A percentile compares a stretch with the other conserved stretches of the same genome.
Evolutionary conservation across 148 eudicot genomes (phyloP).

Genomic region (Rheum nobile): DNA sequence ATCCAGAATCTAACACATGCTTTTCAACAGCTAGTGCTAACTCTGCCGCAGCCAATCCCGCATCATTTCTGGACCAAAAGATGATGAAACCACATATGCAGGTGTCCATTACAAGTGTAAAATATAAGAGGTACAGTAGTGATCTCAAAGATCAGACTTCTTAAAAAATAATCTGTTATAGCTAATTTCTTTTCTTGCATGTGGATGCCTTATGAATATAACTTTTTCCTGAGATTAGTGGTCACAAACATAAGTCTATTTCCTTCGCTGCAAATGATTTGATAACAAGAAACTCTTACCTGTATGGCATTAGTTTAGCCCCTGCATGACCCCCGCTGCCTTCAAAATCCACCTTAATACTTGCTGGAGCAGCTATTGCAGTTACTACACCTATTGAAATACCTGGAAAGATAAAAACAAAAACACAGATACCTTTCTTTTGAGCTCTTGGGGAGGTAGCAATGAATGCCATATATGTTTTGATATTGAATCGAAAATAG

Average conservation of each 20-base stretch:
- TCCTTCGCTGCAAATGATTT: too few relatives aligned
- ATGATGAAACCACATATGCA: background rate
- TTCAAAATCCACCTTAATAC: constrained; percentile 88
- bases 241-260: background rate
- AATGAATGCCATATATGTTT: background rate
- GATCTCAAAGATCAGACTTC: background rate
- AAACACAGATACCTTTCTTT: background rate
- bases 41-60: constrained; percentile 97
- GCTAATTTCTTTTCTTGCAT: background rate
- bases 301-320: constrained; percentile 79
- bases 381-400: constrained; percentile 83
- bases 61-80: constrained; percentile 60
- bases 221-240: background rate
- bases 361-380: constrained; percentile 99
- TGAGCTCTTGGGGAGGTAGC: background rate
- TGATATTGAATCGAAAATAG: background rate
- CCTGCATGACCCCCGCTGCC: constrained; percentile 99
- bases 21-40: constrained; percentile 82
- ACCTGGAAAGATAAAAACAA: constrained; percentile 21
- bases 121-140: background rate
- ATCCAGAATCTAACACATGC: constrained; percentile 80
- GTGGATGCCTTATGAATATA: background rate
- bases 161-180: background rate
- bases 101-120: background rate
- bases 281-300: constrained; percentile 25